These are phyloP conservation scores for Betula pendula DNA, from an alignment of 306 rosid genomes.

Conservation along the genomic window DNA sequence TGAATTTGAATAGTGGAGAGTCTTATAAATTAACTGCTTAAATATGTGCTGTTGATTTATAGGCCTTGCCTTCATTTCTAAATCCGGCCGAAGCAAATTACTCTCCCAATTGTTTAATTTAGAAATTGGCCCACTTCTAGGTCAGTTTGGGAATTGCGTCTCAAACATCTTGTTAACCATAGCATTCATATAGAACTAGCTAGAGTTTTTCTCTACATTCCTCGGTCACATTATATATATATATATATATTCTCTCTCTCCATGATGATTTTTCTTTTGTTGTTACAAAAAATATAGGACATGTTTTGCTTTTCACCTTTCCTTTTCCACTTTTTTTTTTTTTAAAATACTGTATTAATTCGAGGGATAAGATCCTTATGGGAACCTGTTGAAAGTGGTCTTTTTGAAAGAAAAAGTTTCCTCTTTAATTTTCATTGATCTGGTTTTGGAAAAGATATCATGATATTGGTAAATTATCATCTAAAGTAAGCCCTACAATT, in stretches of 20 bases:
- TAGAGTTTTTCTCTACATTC: neutral
- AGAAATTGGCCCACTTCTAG: too few species aligned
- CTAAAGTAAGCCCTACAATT: slow-evolving; percentile 22
- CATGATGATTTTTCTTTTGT: neutral
- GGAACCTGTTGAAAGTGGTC: slow-evolving; percentile 64
- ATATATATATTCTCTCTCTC: neutral
- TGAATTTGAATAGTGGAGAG: too few species aligned
- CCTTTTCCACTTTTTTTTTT: slow-evolving; percentile 18
- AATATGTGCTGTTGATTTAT: neutral
- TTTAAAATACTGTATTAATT: slow-evolving; percentile 27
- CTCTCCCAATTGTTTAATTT: too few species aligned
- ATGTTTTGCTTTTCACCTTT: slow-evolving; percentile 26
- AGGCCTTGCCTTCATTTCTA: neutral
- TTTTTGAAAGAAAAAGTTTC: slow-evolving; percentile 49
- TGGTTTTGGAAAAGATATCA: slow-evolving; percentile 43
- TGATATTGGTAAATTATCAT: slow-evolving; percentile 30
- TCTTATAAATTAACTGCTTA: too few species aligned
- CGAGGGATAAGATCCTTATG: slow-evolving; percentile 62
- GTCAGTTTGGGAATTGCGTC: too few species aligned
- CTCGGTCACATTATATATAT: neutral
- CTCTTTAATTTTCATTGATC: slow-evolving; percentile 33
- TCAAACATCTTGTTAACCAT: too few species aligned
- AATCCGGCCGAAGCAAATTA: neutral
- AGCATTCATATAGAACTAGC: too few species aligned
- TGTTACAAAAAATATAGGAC: neutral